phyloP scores from a whole-genome alignment of 176 grass and related monocot species.

The Bothriochloa decipiens region DNA sequence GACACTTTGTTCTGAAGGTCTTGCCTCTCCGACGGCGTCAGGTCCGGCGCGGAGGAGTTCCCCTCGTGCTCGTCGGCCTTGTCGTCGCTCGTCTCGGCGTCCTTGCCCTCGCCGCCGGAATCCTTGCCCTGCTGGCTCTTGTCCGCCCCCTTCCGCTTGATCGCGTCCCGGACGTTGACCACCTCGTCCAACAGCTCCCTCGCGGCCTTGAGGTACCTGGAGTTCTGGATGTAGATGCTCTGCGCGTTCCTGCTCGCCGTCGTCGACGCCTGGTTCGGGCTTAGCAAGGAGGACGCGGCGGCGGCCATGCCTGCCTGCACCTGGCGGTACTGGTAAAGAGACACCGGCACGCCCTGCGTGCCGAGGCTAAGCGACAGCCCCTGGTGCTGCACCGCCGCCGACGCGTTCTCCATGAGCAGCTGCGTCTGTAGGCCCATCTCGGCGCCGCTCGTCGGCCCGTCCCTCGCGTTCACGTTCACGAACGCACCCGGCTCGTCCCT shows the following conservation, averaged over 20 bases:
- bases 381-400: constrained; percentile 59
- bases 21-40: constrained; percentile 79
- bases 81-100: constrained; percentile 59
- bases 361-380: constrained; percentile 84
- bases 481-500: constrained; percentile 41
- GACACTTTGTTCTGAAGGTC: constrained; percentile 96
- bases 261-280: constrained; percentile 44
- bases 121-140: constrained; percentile 56
- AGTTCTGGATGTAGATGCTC: constrained; percentile 64
- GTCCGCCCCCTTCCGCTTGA: constrained; percentile 51
- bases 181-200: constrained; percentile 82
- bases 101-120: constrained; percentile 61
- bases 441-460: not conserved
- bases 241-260: constrained; percentile 45
- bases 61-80: constrained; percentile 46
- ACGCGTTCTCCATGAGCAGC: constrained; percentile 58
- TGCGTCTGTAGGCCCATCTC: constrained; percentile 67
- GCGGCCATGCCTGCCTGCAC: constrained; percentile 44
- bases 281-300: constrained; percentile 38
- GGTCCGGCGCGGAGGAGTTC: constrained; percentile 53
- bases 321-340: constrained; percentile 68
- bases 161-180: constrained; percentile 68
- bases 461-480: constrained; percentile 37
- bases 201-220: constrained; percentile 70
- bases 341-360: constrained; percentile 64